phyloP scores from a whole-genome alignment of 75 land plant genomes.

The Cupressus sempervirens region DNA sequence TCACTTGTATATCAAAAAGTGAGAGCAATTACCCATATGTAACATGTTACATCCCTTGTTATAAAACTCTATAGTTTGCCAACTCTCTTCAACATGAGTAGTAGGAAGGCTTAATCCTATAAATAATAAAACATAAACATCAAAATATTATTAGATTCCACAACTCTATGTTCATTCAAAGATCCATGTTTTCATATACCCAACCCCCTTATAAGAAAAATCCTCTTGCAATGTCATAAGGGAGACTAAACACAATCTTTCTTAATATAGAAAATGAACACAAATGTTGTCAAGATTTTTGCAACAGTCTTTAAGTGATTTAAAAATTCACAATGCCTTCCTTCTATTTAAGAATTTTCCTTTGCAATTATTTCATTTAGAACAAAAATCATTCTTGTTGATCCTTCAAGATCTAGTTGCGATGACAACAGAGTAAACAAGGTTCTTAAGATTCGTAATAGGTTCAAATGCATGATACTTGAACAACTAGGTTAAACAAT shows the following conservation, averaged over 20 bases:
- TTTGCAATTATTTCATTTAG: constrained; percentile 70
- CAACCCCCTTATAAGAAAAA: neutral
- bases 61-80: constrained; percentile 97
- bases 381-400: constrained; percentile 76
- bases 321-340: constrained; percentile 72
- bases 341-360: constrained; percentile 78
- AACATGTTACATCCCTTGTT: constrained; percentile 57
- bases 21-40: neutral
- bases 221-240: neutral
- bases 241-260: constrained; percentile 72
- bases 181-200: neutral
- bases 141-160: neutral
- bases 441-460: neutral
- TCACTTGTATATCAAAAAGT: neutral
- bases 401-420: constrained; percentile 67
- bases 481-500: neutral
- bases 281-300: constrained; percentile 75
- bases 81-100: constrained; percentile 95
- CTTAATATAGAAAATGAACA: constrained; percentile 82
- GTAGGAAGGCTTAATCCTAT: constrained; percentile 91
- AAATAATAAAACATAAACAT: constrained; percentile 3
- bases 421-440: constrained; percentile 14
- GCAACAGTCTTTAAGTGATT: constrained; percentile 78
- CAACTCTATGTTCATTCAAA: neutral
- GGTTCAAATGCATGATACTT: neutral